phyloP scores from a whole-genome alignment of 1,284 basidiomycete species.

The Moesziomyces sp. region DNA sequence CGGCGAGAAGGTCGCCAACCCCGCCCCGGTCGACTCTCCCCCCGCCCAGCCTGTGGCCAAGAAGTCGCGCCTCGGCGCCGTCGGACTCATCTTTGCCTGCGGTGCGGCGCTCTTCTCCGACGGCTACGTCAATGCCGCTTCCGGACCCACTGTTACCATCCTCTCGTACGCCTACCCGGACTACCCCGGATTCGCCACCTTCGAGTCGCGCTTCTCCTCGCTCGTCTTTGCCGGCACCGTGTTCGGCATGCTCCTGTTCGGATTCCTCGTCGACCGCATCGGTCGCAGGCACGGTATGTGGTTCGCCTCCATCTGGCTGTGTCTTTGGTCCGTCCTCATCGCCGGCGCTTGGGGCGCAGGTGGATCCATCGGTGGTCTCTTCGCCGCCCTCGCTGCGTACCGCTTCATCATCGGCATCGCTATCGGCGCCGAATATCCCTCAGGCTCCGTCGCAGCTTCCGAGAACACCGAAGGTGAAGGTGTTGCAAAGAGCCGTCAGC shows the following conservation, averaged over 20 bases:
- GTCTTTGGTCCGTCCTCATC: conserved; percentile 72
- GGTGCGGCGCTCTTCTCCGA: conserved; percentile 63
- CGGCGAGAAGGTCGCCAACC: conserved; percentile 16
- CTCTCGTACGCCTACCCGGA: conserved; percentile 45
- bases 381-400: conserved; percentile 82
- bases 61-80: conserved; percentile 33
- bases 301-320: conserved; percentile 61
- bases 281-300: conserved; percentile 91
- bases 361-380: conserved; percentile 76
- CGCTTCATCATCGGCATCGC: conserved; percentile 69
- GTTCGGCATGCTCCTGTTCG: conserved; percentile 73
- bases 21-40: conserved; percentile 7
- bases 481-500: conserved; percentile 81
- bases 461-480: conserved; percentile 83
- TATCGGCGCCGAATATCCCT: conserved; percentile 88
- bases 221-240: conserved; percentile 72
- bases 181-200: conserved; percentile 28
- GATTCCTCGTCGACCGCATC: conserved; percentile 77
- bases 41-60: conserved; percentile 14
- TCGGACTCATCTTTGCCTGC: conserved; percentile 60
- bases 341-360: conserved; percentile 83
- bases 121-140: conserved; percentile 59
- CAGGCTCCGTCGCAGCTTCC: conserved; percentile 88
- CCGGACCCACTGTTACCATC: conserved; percentile 55
- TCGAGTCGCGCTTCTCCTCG: conserved; percentile 53